Evolutionary conservation across 352 stramenopile genomes (phyloP).

Genomic region (Pythium insidiosum): DNA sequence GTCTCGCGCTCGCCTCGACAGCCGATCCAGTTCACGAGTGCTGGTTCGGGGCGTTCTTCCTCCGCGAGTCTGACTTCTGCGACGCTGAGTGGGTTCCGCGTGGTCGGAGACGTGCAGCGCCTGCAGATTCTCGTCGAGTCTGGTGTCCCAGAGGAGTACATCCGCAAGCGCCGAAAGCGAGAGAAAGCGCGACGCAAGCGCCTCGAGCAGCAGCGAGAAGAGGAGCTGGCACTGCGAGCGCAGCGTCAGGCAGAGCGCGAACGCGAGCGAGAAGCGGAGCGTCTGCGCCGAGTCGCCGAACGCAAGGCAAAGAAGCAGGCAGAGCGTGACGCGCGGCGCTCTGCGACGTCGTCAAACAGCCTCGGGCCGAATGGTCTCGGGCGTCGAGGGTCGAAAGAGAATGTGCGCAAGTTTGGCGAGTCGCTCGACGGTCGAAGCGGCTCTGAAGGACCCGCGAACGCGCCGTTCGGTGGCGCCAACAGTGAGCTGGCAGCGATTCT

Average conservation of each 20-base stretch:
- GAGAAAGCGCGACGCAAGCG: constrained; percentile 74
- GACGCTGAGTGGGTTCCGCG: constrained; percentile 7
- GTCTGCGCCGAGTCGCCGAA: constrained; percentile 66
- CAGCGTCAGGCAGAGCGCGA: constrained; percentile 61
- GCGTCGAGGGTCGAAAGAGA: constrained; percentile 40
- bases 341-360: constrained; percentile 9
- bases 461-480: constrained; percentile 51
- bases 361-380: background rate
- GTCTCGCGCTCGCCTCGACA: constrained; percentile 53
- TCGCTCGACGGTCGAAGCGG: too few relatives aligned
- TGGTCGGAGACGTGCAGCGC: constrained; percentile 32
- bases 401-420: constrained; percentile 77
- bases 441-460: too few relatives aligned
- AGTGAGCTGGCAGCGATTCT: constrained; percentile 77
- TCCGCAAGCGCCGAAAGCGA: constrained; percentile 78
- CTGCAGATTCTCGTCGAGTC: constrained; percentile 50
- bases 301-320: constrained; percentile 85
- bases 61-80: constrained; percentile 26
- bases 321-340: constrained; percentile 57
- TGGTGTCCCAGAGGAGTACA: constrained; percentile 78
- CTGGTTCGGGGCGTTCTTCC: too few relatives aligned
- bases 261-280: constrained; percentile 59
- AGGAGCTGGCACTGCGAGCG: constrained; percentile 63
- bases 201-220: constrained; percentile 59
- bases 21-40: constrained; percentile 69